A percentile compares a stretch with the other conserved stretches of the same genome.
Evolutionary conservation across 352 stramenopile genomes (phyloP).

Genomic region (Paralagenidium karlingii): DNA sequence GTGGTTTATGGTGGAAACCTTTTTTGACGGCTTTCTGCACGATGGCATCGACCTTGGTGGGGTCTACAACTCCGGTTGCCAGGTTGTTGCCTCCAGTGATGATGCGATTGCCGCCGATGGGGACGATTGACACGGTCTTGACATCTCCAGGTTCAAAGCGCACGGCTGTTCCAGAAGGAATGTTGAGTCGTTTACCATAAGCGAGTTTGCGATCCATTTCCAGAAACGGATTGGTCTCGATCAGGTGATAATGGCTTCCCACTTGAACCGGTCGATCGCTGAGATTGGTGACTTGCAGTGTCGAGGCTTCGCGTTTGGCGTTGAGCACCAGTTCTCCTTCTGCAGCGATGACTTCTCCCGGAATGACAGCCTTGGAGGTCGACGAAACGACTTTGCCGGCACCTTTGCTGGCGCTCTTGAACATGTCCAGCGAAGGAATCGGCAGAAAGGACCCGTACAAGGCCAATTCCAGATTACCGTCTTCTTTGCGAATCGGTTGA

Average conservation of each 20-base stretch:
- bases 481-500: conserved; percentile 78
- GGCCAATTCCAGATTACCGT: conserved; percentile 86
- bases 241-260: conserved; percentile 93
- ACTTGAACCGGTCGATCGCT: conserved; percentile 92
- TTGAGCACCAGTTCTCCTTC: conserved; percentile 80
- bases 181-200: conserved; percentile 92
- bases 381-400: conserved; percentile 8
- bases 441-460: conserved; percentile 93
- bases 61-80: conserved; percentile 63
- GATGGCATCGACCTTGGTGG: conserved; percentile 34
- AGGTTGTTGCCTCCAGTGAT: conserved; percentile 86
- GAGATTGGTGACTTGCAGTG: conserved; percentile 91
- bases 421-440: conserved; percentile 63
- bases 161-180: conserved; percentile 86
- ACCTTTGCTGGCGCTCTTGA: too few species aligned
- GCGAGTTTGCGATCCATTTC: conserved; percentile 87
- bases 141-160: conserved; percentile 94
- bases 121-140: conserved; percentile 91
- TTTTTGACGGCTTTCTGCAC: conserved; percentile 28
- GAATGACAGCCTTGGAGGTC: conserved; percentile 8
- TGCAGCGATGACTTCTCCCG: conserved; percentile 45
- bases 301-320: conserved; percentile 40
- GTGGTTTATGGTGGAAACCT: conserved; percentile 46
- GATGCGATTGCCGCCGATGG: conserved; percentile 82
- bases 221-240: conserved; percentile 93